phyloP scores from a whole-genome alignment of 2,329 filamentous ascomycete genomes.

The Aureobasidium sp. region DNA sequence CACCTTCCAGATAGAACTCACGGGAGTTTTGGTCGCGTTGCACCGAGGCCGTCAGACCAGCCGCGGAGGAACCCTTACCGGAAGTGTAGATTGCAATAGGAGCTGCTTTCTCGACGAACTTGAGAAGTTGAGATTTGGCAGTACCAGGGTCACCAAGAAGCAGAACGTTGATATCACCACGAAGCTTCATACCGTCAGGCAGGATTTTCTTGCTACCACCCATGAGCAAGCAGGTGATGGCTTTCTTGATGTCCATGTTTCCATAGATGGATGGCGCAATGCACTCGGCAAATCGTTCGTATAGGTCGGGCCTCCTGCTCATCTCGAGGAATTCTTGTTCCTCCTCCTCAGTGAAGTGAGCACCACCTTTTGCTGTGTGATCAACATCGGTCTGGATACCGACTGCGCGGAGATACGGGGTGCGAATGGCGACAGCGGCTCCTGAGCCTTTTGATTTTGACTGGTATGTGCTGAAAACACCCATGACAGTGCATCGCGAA shows the following conservation, averaged over 20 bases:
- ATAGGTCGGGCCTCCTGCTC: slow-evolving; percentile 86
- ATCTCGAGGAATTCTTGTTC: slow-evolving; percentile 94
- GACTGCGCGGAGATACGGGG: slow-evolving; percentile 86
- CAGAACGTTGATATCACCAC: slow-evolving; percentile 96
- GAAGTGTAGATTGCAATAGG: slow-evolving; percentile 98
- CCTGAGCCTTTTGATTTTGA: slow-evolving; percentile 70
- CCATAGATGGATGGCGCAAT: slow-evolving; percentile 98
- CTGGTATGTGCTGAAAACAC: slow-evolving; percentile 97
- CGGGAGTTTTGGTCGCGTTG: slow-evolving; percentile 86
- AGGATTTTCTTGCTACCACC: slow-evolving; percentile 97
- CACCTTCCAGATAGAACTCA: slow-evolving; percentile 96
- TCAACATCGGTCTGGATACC: slow-evolving; percentile 88
- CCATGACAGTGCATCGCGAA: slow-evolving; percentile 89
- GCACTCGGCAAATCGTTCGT: slow-evolving; percentile 80
- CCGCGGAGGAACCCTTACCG: slow-evolving; percentile 93
- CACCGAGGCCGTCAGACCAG: slow-evolving; percentile 93
- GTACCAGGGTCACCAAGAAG: slow-evolving; percentile 96
- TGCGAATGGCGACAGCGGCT: slow-evolving; percentile 87
- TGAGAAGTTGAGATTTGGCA: slow-evolving; percentile 92
- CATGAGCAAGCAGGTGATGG: slow-evolving; percentile 86
- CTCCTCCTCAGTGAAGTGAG: slow-evolving; percentile 85
- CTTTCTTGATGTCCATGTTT: slow-evolving; percentile 93
- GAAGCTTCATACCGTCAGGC: slow-evolving; percentile 92
- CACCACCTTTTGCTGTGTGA: slow-evolving; percentile 72
- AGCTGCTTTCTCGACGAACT: slow-evolving; percentile 93